Percentiles rank a stretch among this genome's conserved stretches.
These are phyloP conservation scores for Kandelia obovata DNA, from an alignment of 345 rosid genomes.

Conservation along the genomic window DNA sequence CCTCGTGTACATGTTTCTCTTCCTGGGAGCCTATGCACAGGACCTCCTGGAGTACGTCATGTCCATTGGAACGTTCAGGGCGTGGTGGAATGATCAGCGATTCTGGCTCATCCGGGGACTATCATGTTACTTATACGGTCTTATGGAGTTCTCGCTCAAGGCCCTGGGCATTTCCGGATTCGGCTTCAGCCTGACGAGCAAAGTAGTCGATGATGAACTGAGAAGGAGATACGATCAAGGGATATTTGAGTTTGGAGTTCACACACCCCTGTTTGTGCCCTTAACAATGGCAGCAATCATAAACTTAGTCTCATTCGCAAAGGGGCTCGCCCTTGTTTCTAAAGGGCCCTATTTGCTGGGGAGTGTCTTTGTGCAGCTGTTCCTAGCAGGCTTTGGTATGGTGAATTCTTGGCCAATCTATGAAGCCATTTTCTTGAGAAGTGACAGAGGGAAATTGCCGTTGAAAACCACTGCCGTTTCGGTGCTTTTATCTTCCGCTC, in stretches of 20 bases:
- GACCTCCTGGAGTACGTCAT: too few species aligned
- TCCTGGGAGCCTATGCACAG: too few species aligned
- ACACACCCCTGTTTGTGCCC: constrained; percentile 50
- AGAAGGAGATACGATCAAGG: constrained; percentile 51
- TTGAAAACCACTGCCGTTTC: constrained; percentile 20
- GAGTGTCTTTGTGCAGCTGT: constrained; percentile 33
- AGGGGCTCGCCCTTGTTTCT: constrained; percentile 25
- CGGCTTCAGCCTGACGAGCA: constrained; percentile 59
- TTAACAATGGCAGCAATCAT: constrained; percentile 42
- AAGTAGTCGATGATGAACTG: constrained; percentile 47
- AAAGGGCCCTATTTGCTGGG: constrained; percentile 14
- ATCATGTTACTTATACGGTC: constrained; percentile 39
- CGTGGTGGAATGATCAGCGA: constrained; percentile 78
- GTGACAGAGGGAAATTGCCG: constrained; percentile 51
- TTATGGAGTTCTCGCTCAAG: constrained; percentile 42
- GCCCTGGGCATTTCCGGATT: constrained; percentile 39
- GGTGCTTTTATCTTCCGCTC: too few species aligned
- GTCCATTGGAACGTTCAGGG: constrained; percentile 8
- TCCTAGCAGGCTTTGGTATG: constrained; percentile 37
- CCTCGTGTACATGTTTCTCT: too few species aligned
- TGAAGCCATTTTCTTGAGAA: constrained; percentile 57
- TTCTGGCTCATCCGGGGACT: constrained; percentile 53
- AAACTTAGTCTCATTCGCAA: constrained; percentile 42
- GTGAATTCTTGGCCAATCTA: constrained; percentile 58
- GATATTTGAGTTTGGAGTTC: constrained; percentile 52